phyloP scores from a whole-genome alignment of 2,329 filamentous ascomycete species.

The Colletotrichum paranaense region DNA sequence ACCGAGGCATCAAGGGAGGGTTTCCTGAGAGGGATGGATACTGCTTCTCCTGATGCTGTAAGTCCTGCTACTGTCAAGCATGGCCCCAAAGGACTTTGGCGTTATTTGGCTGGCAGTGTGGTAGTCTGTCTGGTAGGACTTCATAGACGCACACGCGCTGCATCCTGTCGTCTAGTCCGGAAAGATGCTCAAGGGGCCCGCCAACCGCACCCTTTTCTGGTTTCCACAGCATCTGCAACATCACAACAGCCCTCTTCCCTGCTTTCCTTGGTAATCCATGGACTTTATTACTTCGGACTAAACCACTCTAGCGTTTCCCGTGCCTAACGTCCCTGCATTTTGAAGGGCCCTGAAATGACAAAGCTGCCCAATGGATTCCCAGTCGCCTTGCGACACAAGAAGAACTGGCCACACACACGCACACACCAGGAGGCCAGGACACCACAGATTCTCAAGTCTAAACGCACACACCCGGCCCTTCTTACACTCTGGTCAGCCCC shows the following conservation, averaged over 20 bases:
- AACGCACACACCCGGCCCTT: neutral
- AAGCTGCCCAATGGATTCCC: constrained; percentile 24
- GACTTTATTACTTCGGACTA: constrained; percentile 9
- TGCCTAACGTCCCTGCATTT: constrained; percentile 30
- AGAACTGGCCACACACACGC: neutral
- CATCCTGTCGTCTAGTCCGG: neutral
- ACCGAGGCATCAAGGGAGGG: constrained; percentile 14
- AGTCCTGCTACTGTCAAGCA: neutral
- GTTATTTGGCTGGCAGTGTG: too few relatives aligned
- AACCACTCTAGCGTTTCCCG: constrained; percentile 4
- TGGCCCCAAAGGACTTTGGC: neutral
- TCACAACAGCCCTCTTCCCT: constrained; percentile 28
- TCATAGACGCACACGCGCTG: constrained; percentile 4
- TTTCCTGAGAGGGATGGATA: neutral
- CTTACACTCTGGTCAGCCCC: constrained; percentile 8
- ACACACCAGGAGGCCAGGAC: neutral
- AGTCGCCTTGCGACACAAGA: constrained; percentile 11
- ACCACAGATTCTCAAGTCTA: neutral
- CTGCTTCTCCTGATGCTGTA: neutral
- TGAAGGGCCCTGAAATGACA: constrained; percentile 12
- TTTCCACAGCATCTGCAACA: constrained; percentile 22
- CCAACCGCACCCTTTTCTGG: neutral
- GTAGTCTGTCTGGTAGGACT: neutral
- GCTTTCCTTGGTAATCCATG: constrained; percentile 22
- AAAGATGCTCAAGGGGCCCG: neutral